Evolutionary conservation across 2,329 filamentous ascomycete species (phyloP), one percentile per base, ranked within the genome.

Genomic region (Pseudogymnoascus sp.): DNA sequence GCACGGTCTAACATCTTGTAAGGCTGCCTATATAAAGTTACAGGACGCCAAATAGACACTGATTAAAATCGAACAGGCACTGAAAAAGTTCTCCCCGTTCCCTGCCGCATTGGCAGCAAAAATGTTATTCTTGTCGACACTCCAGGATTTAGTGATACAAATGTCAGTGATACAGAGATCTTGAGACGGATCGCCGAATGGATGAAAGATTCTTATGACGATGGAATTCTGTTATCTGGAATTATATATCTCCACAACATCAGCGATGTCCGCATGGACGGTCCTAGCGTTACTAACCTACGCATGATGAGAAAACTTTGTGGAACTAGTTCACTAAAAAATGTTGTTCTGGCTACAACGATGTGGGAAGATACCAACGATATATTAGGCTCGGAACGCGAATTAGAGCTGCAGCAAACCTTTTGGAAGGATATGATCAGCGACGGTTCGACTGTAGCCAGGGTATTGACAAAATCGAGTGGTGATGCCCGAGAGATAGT

Each of bases 111-210:
- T 17, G 58, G n/a, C 1, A 44, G 26, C 24, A 13, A 37, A 21
- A 61, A 41, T 10, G 47, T 63, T 7, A 62, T 64, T 26, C 50
- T 68, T 9, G 68, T 78, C 40, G 76, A 78, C 60, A 77, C 76
- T 0, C 75, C 75, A 0, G 76, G 76, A 0, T 78, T 78, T 61
- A 68, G 77, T 59, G 75, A 78, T 60, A 76, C 71, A 0, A 61
- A 67, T 17, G 37, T 65, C 1, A 67, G 62, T 4, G 75, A 78
- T 37, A 66, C 71, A 0, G 74, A 77, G 2, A 69, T 78, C 2
- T 65, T 78, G 1, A 57, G 60, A 1, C 68, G 71, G 21, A 70
- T 77, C 15, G 70, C 72, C 0, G 62, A 29, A 2, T 76, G 69
- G 65, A 63, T 78, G 0, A 63, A 59, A 0, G 58, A 50, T 1